These are phyloP conservation scores for Zangia roseola DNA, from an alignment of 768 basidiomycete species.

Conservation along the genomic window DNA sequence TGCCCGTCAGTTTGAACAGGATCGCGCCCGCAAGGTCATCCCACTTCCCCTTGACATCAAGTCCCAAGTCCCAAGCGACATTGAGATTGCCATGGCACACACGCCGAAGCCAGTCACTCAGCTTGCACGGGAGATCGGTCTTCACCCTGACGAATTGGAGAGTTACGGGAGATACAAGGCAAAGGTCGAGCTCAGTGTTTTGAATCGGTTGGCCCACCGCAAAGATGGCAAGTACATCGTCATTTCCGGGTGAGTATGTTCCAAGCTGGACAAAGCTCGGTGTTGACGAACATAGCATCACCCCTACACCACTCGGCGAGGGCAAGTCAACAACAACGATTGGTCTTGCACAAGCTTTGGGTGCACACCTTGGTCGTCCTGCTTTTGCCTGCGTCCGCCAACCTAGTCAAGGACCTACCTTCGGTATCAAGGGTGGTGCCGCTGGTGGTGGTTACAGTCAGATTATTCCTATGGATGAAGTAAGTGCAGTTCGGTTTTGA, in stretches of 20 bases:
- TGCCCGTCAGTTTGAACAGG: slow-evolving; percentile 72
- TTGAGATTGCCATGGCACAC: slow-evolving; percentile 94
- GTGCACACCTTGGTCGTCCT: slow-evolving; percentile 89
- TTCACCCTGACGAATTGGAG: slow-evolving; percentile 85
- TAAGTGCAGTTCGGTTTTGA: slow-evolving; percentile 26
- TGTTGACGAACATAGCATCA: slow-evolving; percentile 56
- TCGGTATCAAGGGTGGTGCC: slow-evolving; percentile 98
- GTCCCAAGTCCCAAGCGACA: slow-evolving; percentile 91
- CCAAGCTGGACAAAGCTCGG: not conserved
- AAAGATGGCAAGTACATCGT: slow-evolving; percentile 96
- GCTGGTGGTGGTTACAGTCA: slow-evolving; percentile 98
- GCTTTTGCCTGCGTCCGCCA: slow-evolving; percentile 97
- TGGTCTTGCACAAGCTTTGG: slow-evolving; percentile 93
- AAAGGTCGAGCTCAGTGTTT: slow-evolving; percentile 88
- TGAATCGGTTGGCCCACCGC: slow-evolving; percentile 81
- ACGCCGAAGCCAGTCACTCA: slow-evolving; percentile 85
- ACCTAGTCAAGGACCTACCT: slow-evolving; percentile 97
- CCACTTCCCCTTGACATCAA: slow-evolving; percentile 79
- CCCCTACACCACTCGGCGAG: slow-evolving; percentile 95
- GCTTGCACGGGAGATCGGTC: slow-evolving; percentile 85
- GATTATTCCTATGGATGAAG: slow-evolving; percentile 99
- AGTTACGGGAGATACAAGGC: slow-evolving; percentile 96
- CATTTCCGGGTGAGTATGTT: slow-evolving; percentile 71
- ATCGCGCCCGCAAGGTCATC: slow-evolving; percentile 63
- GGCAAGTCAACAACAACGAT: slow-evolving; percentile 99